Base-by-base conservation (phyloP, 2,329 filamentous ascomycete genomes). In the Cadophora luteo-olivacea region DNA sequence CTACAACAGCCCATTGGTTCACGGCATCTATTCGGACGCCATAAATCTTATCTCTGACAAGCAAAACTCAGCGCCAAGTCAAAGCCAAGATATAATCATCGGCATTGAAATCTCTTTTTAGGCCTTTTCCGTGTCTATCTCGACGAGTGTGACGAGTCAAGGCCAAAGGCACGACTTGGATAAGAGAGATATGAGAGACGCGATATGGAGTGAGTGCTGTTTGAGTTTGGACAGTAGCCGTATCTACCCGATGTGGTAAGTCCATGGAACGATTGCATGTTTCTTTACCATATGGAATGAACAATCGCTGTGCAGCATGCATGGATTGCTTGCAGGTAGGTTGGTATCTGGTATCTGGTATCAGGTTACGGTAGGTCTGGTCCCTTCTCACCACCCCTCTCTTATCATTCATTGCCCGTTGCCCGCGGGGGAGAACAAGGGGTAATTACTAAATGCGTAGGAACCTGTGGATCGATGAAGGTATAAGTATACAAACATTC, bases 41-140 rank as follows among this genome's bases (percentile, higher is more conserved):
- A 22, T n/a, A 41, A 54, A 38, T 60, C 55, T 60, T 60, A 60
- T 60, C 55, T 38, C n/a, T 60, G 36, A 60, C 55, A 60, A 60
- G 55, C 55, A 60, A 25, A n/a, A n/a, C 16, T 16, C 14, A 45
- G 51, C 55, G 55, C 55, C 55, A 60, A 60, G 55, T 3, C n/a
- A 9, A 36, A 14, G 19, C 55, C 19, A 60, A 36, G n/a, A 25
- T 16, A 3, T 16, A 19, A 25, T 25, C 45, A 60, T 60, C 55
- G 33, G 54, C n/a, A 60, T 3, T 41, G 55, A 24, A 41, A 41
- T 22, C 38, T 45, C 36, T 24, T 36, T 38, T 60, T 29, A 12
- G 12, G 36, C 4, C 9, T 4, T 12, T 38, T 12, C 32, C 4
- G 2, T 7, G 25, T 22, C 19, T 38, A 22, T 22, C 32, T 9